phyloP scores from a whole-genome alignment of 768 basidiomycete species.

The Mycena crocata region DNA sequence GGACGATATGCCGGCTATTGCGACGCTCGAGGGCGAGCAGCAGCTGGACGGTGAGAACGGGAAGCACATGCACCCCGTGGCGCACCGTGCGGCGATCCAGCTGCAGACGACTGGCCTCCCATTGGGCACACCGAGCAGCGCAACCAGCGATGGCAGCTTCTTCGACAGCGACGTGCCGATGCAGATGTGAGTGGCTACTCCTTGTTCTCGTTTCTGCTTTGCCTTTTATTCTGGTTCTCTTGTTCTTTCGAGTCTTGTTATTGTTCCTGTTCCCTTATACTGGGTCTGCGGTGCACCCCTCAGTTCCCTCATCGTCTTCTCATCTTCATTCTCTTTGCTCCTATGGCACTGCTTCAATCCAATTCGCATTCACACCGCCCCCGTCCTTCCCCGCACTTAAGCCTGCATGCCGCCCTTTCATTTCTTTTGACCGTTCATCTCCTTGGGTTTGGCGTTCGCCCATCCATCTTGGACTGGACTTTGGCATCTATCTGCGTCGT shows the following conservation, averaged over 20 bases:
- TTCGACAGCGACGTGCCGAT: constrained; percentile 8
- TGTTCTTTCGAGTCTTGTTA: neutral
- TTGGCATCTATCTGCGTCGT: too few species aligned
- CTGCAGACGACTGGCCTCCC: constrained; percentile 15
- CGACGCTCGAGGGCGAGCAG: constrained; percentile 35
- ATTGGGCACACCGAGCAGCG: constrained; percentile 1
- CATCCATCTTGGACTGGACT: too few species aligned
- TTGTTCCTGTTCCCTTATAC: too few species aligned
- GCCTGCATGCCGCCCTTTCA: too few species aligned
- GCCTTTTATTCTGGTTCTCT: neutral
- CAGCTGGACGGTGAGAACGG: constrained; percentile 48
- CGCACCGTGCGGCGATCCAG: constrained; percentile 38
- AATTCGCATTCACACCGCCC: too few species aligned
- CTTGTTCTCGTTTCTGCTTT: neutral
- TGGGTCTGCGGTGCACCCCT: neutral
- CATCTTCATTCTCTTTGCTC: too few species aligned
- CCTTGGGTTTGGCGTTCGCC: too few species aligned
- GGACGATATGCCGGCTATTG: neutral
- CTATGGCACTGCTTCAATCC: too few species aligned
- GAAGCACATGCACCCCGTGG: constrained; percentile 69
- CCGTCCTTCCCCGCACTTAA: too few species aligned
- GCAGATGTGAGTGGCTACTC: constrained; percentile 6
- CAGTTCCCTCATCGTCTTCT: too few species aligned
- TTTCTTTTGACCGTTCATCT: too few species aligned
- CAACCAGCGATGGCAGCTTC: neutral